Percentiles rank a stretch among this genome's conserved stretches.
Conservation (phyloP, 2,329 filamentous ascomycete species). For the Cercospora nicotianae region DNA sequence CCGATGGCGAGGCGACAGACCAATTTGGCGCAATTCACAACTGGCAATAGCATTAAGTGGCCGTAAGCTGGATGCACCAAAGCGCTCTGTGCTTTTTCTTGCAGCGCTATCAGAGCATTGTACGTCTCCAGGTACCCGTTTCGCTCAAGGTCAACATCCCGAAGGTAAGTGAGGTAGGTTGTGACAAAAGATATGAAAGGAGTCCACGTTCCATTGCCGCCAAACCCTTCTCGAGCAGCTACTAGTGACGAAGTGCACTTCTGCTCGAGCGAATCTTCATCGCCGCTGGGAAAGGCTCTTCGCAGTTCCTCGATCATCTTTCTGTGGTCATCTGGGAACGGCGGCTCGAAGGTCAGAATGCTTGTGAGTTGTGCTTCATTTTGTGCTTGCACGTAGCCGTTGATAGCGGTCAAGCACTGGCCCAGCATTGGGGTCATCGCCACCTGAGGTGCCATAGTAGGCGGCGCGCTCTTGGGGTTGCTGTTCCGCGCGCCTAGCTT, state of each 20-base stretch:
- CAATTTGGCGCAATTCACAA: constrained; percentile 76
- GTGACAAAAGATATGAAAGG: constrained; percentile 77
- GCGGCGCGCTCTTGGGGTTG: neutral
- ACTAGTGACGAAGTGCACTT: constrained; percentile 66
- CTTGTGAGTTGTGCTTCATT: constrained; percentile 66
- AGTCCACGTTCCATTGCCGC: constrained; percentile 70
- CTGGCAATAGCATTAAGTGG: constrained; percentile 76
- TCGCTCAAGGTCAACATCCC: constrained; percentile 77
- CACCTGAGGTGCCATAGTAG: constrained; percentile 15
- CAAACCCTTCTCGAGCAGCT: constrained; percentile 62
- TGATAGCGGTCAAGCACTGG: constrained; percentile 67
- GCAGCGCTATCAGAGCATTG: constrained; percentile 68
- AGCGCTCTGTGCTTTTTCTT: constrained; percentile 76
- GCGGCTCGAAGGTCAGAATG: constrained; percentile 74
- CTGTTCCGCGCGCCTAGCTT: neutral
- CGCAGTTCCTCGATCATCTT: constrained; percentile 68
- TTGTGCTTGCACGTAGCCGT: constrained; percentile 60
- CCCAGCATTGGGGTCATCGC: constrained; percentile 46
- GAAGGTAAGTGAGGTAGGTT: constrained; percentile 76
- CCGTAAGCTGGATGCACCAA: constrained; percentile 78
- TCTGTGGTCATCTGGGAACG: constrained; percentile 65
- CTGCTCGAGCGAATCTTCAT: constrained; percentile 58
- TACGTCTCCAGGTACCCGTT: constrained; percentile 74
- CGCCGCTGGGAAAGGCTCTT: constrained; percentile 53
- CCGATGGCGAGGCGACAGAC: constrained; percentile 81